A percentile compares a stretch with the other conserved stretches of the same genome.
phyloP scores from a whole-genome alignment of 192 early-diverging fungal species.

The Funneliformis geosporum region DNA sequence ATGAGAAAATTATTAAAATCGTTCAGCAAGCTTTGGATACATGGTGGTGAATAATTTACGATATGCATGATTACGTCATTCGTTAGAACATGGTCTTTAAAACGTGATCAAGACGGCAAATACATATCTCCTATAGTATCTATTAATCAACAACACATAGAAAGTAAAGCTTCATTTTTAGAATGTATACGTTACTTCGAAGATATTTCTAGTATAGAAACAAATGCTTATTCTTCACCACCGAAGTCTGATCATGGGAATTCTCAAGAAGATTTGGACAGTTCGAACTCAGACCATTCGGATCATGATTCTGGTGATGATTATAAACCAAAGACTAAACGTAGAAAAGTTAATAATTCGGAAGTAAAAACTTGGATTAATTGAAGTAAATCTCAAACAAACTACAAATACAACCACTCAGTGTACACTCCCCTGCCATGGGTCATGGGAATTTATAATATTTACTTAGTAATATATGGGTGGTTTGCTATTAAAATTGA shows the following conservation, averaged over 20 bases:
- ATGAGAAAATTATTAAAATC: conserved; percentile 7
- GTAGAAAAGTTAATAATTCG: neutral
- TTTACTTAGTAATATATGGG: too few species aligned
- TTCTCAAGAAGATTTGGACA: conserved; percentile 3
- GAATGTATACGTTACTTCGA: conserved; percentile 18
- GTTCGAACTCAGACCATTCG: neutral
- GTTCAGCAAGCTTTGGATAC: conserved; percentile 33
- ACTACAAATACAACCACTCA: too few species aligned
- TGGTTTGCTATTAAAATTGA: too few species aligned
- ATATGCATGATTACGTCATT: conserved; percentile 33
- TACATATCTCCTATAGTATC: conserved; percentile 30
- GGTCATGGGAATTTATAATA: too few species aligned
- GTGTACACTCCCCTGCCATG: too few species aligned
- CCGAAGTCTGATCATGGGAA: conserved; percentile 7
- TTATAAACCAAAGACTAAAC: neutral
- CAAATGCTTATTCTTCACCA: neutral
- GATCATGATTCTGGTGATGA: neutral
- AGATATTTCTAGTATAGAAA: neutral
- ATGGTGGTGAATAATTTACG: conserved; percentile 35
- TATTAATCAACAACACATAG: conserved; percentile 8
- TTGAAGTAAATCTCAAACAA: too few species aligned
- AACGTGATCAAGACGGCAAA: neutral
- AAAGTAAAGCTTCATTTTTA: neutral
- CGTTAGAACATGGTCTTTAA: conserved; percentile 37
- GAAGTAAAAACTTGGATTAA: too few species aligned